Conservation (phyloP, 768 basidiomycete genomes). For the Melanogaster broomeanus region DNA sequence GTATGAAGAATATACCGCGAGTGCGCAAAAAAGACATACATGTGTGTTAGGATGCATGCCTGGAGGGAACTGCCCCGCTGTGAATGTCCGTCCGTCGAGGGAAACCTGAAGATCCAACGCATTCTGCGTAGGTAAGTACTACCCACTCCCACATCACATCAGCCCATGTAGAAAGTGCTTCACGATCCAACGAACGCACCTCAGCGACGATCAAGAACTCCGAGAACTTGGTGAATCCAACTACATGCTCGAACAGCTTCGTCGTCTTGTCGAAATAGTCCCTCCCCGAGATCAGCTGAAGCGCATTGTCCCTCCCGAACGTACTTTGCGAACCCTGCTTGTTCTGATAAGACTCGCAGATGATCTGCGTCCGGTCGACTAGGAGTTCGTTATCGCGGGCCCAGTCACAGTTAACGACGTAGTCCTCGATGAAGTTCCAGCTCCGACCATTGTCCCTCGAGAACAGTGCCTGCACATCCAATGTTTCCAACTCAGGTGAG, state of each 20-base stretch:
- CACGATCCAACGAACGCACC: constrained; percentile 44
- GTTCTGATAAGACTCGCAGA: constrained; percentile 86
- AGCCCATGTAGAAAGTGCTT: constrained; percentile 23
- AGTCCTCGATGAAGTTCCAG: constrained; percentile 80
- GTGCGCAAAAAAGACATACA: constrained; percentile 52
- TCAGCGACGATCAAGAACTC: constrained; percentile 96
- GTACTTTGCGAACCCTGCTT: constrained; percentile 79
- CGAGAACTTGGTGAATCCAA: constrained; percentile 96
- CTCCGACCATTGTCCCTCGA: constrained; percentile 72
- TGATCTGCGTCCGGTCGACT: constrained; percentile 83
- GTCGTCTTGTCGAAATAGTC: constrained; percentile 72
- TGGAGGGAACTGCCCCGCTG: constrained; percentile 87
- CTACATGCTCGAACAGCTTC: constrained; percentile 83
- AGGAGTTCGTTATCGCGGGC: constrained; percentile 76
- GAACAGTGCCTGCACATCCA: constrained; percentile 63
- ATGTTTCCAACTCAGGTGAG: constrained; percentile 87
- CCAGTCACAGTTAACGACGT: constrained; percentile 92
- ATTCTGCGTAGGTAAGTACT: constrained; percentile 55
- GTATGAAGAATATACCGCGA: neutral
- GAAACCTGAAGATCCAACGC: constrained; percentile 89
- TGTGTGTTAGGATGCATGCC: constrained; percentile 89
- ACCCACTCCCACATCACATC: constrained; percentile 1
- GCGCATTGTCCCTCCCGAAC: constrained; percentile 57
- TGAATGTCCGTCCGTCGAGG: constrained; percentile 83
- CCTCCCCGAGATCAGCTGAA: constrained; percentile 78